Percentiles rank a stretch among this genome's conserved stretches.
Conservation (phyloP, 176 grass and related monocot species). For the Poa pratensis region DNA sequence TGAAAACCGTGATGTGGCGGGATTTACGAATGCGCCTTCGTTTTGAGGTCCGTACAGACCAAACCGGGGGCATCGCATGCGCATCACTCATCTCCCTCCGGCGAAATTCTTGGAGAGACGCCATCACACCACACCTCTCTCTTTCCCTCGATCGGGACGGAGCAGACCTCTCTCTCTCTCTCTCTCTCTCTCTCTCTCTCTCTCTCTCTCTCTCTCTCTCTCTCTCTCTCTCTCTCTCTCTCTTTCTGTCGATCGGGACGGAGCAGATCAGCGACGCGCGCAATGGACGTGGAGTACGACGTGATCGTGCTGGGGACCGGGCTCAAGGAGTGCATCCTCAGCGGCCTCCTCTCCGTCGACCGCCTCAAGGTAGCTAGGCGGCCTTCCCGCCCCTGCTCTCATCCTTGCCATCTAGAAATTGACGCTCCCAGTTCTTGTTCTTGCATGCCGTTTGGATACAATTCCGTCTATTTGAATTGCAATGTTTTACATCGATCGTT, state of each 20-base stretch:
- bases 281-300: constrained; percentile 96
- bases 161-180: not conserved
- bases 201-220: not conserved
- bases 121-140: no score
- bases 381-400: not conserved
- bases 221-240: not conserved
- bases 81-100: no score
- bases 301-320: constrained; percentile 91
- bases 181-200: not conserved
- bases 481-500: not conserved
- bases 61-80: no score
- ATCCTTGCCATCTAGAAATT: not conserved
- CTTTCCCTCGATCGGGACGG: no score
- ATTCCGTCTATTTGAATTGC: not conserved
- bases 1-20: no score
- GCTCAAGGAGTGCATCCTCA: constrained; percentile 98
- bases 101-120: no score
- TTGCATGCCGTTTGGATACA: not conserved
- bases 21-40: no score
- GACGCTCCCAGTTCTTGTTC: not conserved
- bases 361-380: constrained; percentile 72
- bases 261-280: constrained; percentile 1
- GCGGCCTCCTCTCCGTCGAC: constrained; percentile 94
- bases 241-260: not conserved
- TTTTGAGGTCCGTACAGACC: no score